These are phyloP conservation scores for Cryphonectria japonica DNA, from an alignment of 2,329 filamentous ascomycete genomes.

Conservation along the genomic window DNA sequence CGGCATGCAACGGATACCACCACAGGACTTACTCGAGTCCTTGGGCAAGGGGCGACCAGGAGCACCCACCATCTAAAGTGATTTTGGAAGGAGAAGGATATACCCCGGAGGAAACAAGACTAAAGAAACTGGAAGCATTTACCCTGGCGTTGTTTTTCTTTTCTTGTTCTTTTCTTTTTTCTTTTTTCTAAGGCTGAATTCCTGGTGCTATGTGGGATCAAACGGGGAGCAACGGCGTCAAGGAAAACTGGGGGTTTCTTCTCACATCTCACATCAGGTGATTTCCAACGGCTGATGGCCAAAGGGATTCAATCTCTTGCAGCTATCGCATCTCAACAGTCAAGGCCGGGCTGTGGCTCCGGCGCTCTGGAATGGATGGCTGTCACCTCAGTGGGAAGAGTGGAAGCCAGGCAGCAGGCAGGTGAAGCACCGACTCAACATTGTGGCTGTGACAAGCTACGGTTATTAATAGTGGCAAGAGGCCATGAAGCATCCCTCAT, in stretches of 20 bases:
- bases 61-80: conserved; percentile 54
- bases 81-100: conserved; percentile 12
- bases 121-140: conserved; percentile 23
- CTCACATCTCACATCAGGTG: not conserved
- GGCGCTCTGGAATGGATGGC: not conserved
- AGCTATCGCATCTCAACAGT: not conserved
- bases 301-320: not conserved
- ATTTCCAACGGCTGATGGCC: not conserved
- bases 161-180: conserved; percentile 2
- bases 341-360: not conserved
- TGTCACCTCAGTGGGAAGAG: not conserved
- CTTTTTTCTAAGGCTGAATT: conserved; percentile 5
- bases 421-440: not conserved
- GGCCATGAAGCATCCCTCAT: conserved; percentile 4
- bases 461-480: not conserved
- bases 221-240: conserved; percentile 27
- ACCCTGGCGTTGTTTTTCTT: conserved; percentile 20
- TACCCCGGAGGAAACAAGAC: conserved; percentile 15
- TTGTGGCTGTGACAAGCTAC: not conserved
- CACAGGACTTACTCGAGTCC: conserved; percentile 61
- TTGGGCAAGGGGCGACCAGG: conserved; percentile 53
- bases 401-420: not conserved
- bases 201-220: conserved; percentile 19
- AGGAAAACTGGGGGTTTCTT: conserved; percentile 11
- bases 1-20: conserved; percentile 63